phyloP scores from a whole-genome alignment of 495 filamentous ascomycete genomes.

The Sabuloglossum arenarium region DNA sequence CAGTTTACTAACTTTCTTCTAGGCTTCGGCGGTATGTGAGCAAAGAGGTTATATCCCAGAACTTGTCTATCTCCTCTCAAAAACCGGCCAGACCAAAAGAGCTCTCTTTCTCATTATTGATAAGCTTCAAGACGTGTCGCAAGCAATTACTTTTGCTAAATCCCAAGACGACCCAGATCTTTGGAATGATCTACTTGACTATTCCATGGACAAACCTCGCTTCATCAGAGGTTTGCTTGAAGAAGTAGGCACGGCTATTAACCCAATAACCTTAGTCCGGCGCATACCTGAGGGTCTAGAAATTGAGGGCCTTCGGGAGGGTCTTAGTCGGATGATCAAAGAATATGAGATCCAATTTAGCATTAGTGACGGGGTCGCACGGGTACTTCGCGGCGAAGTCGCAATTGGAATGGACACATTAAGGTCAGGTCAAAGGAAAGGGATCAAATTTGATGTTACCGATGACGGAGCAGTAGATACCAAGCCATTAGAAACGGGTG shows the following conservation, averaged over 20 bases:
- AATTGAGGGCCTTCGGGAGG: conserved; percentile 72
- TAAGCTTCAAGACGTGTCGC: conserved; percentile 63
- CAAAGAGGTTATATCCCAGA: conserved; percentile 58
- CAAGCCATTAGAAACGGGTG: neutral
- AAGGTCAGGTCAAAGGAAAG: conserved; percentile 53
- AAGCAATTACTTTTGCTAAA: conserved; percentile 86
- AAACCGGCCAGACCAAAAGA: conserved; percentile 78
- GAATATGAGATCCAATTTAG: conserved; percentile 86
- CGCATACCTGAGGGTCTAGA: conserved; percentile 82
- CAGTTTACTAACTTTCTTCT: neutral
- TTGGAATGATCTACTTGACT: conserved; percentile 87
- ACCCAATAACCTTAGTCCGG: conserved; percentile 72
- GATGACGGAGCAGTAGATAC: conserved; percentile 12
- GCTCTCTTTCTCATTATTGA: conserved; percentile 84
- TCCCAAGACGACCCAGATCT: conserved; percentile 74
- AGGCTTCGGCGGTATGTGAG: conserved; percentile 64
- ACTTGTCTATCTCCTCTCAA: conserved; percentile 81
- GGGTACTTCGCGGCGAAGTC: conserved; percentile 73
- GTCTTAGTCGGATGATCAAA: conserved; percentile 63
- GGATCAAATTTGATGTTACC: conserved; percentile 69
- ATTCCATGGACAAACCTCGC: conserved; percentile 86
- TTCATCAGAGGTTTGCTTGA: conserved; percentile 88
- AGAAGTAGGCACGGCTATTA: conserved; percentile 79
- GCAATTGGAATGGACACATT: conserved; percentile 59
- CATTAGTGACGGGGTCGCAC: conserved; percentile 76